These are phyloP conservation scores for Fusarium annulatum DNA, from an alignment of 2,329 filamentous ascomycete genomes.

Conservation along the genomic window DNA sequence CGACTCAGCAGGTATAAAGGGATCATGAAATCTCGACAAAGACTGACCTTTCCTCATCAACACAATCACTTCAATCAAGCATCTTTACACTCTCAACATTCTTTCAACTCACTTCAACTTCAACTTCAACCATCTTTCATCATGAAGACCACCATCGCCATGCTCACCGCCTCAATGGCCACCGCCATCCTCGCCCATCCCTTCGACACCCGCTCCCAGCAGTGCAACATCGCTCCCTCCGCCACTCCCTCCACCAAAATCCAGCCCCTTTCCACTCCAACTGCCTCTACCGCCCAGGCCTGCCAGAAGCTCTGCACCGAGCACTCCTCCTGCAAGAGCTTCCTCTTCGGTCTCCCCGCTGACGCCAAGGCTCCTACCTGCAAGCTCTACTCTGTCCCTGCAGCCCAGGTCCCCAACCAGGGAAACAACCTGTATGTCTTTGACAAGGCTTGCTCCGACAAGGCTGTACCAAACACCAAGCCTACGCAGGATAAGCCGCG, in stretches of 20 bases:
- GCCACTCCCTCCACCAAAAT: background rate
- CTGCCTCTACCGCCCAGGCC: background rate
- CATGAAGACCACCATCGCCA: slow-evolving; percentile 26
- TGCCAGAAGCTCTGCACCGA: slow-evolving; percentile 7
- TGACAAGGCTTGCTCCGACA: slow-evolving; percentile 10
- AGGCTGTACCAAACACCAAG: slow-evolving; percentile 6
- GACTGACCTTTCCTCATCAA: background rate
- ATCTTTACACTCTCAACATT: background rate
- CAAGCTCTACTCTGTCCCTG: background rate
- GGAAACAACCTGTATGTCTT: slow-evolving; percentile 1
- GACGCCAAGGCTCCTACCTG: background rate
- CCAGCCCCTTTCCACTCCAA: background rate
- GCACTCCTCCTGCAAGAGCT: slow-evolving; percentile 11
- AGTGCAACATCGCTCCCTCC: slow-evolving; percentile 27
- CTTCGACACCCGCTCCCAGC: slow-evolving; percentile 20
- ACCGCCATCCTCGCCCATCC: slow-evolving; percentile 17
- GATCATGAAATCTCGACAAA: background rate
- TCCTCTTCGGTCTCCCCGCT: slow-evolving; percentile 6
- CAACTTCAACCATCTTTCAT: slow-evolving; percentile 4
- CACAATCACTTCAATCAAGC: background rate
- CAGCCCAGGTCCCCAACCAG: slow-evolving; percentile 5
- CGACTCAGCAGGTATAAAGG: background rate
- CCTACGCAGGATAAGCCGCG: slow-evolving; percentile 6
- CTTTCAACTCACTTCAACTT: background rate
- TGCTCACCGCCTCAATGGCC: slow-evolving; percentile 29